Evolutionary conservation across 2,329 filamentous ascomycete genomes (phyloP).

Genomic region (Calycina marina): DNA sequence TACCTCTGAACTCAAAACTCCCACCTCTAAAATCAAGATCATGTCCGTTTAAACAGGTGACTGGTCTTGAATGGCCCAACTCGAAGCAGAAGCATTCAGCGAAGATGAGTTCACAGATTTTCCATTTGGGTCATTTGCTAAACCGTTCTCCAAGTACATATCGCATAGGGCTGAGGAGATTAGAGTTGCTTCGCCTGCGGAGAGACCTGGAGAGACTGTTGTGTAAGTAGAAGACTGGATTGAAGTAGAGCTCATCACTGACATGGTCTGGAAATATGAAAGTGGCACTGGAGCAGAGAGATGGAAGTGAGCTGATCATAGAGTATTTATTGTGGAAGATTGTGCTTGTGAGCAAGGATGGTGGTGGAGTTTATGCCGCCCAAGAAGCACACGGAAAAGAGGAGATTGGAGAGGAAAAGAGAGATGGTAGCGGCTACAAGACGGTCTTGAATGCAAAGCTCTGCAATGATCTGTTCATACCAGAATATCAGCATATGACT

Average conservation of each 20-base stretch:
- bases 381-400: conserved; percentile 1
- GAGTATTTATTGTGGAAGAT: conserved; percentile 11
- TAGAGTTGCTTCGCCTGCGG: too few relatives aligned
- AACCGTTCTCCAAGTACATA: neutral
- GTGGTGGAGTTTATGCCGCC: neutral
- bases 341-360: conserved; percentile 1
- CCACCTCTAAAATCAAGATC: neutral
- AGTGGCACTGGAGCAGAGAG: conserved; percentile 4
- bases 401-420: conserved; percentile 1
- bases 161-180: conserved; percentile 1
- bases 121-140: conserved; percentile 6
- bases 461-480: conserved; percentile 14
- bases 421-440: conserved; percentile 5
- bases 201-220: neutral
- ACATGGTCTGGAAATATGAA: conserved; percentile 10
- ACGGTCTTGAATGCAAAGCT: conserved; percentile 13
- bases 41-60: conserved; percentile 1
- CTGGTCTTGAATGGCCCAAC: conserved; percentile 1
- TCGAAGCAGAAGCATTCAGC: conserved; percentile 7
- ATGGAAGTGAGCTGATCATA: conserved; percentile 6
- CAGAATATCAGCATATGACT: conserved; percentile 13
- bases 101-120: conserved; percentile 7
- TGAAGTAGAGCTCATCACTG: conserved; percentile 4
- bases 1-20: neutral
- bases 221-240: neutral